Evolutionary conservation across 352 stramenopile genomes (phyloP).

Genomic region (Albugo candida): DNA sequence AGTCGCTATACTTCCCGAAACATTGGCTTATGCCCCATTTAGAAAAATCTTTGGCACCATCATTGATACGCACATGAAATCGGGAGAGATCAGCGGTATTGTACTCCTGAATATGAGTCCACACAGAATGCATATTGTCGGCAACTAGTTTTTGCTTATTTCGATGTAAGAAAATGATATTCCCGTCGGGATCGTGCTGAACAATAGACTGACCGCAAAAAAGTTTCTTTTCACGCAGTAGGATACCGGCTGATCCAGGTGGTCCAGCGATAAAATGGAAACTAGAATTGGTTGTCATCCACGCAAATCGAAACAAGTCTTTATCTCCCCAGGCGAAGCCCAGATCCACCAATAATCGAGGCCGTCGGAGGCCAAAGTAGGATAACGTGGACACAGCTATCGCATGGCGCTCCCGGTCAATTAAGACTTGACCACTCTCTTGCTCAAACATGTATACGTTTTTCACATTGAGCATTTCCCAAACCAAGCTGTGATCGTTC

Average conservation of each 20-base stretch:
- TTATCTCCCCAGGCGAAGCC: conserved; percentile 57
- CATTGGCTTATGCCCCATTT: neutral
- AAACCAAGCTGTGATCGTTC: conserved; percentile 34
- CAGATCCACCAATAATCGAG: conserved; percentile 29
- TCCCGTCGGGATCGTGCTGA: conserved; percentile 26
- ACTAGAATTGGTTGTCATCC: conserved; percentile 35
- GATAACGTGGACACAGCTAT: conserved; percentile 35
- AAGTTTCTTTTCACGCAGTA: conserved; percentile 16
- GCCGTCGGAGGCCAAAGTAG: conserved; percentile 29
- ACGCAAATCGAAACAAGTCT: conserved; percentile 58
- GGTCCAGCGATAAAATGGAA: conserved; percentile 41
- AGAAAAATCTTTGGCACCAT: no score
- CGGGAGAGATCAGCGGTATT: no score
- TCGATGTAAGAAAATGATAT: conserved; percentile 38
- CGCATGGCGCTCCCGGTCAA: conserved; percentile 25
- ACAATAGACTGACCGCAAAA: conserved; percentile 66
- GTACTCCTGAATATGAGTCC: conserved; percentile 38
- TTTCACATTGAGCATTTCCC: conserved; percentile 35
- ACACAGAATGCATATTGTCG: conserved; percentile 24
- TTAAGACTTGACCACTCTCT: conserved; percentile 51
- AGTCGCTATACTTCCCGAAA: neutral
- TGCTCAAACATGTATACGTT: conserved; percentile 62
- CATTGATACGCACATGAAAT: no score
- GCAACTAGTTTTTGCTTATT: conserved; percentile 48
- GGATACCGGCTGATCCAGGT: conserved; percentile 19